Evolutionary conservation across 23 red algal species (phyloP), one percentile per base, ranked within the genome.

Genomic region (Gracilaria vermiculophylla): DNA sequence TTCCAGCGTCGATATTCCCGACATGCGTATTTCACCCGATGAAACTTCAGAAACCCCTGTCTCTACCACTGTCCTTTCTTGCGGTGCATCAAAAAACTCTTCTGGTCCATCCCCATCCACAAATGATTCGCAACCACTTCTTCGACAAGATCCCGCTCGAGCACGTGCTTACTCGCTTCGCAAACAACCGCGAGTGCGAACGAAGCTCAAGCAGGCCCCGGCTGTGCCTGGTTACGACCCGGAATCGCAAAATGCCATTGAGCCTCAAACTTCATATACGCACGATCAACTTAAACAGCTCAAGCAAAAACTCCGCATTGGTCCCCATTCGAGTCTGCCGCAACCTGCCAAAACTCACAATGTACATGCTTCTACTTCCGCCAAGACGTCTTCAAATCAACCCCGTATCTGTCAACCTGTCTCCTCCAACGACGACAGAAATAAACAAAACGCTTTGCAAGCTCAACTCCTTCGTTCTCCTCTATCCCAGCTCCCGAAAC

Each of bases 221-320:
- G 7, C 47, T 45, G 67, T 73, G 14, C 39, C 67, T 40, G 67
- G 67, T 7, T 73, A 73, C 47, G 67, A 73, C 5, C 67, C 36
- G 17, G 7, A 60, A 5, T 21, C 27, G 55, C 19, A 42, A 47
- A 12, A 33, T 5, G 13, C 12, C 0, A 47, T 23, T 24, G 58
- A 64, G 58, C 4, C 10, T 13, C 67, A 73, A 28, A 37, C 37
- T 73, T 73, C 67, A 1, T 73, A 73, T 16, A 45, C 67, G 25
- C 7, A 73, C 19, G 67, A 73, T 13, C 36, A 42, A 24, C 42
- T 73, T 17, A 73, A 28, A 14, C 67, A 73, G 32, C 40, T 73
- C n/a, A 73, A 73, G 67, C 17, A 73, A 19, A 42, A 73, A 20
- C 42, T 73, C 36, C 67, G 67, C 19, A 73, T 73, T 73, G n/a